Evolutionary conservation across 148 eudicot species (phyloP), one percentile per base, ranked within the genome.

Genomic region (Camellia lanceoleosa): DNA sequence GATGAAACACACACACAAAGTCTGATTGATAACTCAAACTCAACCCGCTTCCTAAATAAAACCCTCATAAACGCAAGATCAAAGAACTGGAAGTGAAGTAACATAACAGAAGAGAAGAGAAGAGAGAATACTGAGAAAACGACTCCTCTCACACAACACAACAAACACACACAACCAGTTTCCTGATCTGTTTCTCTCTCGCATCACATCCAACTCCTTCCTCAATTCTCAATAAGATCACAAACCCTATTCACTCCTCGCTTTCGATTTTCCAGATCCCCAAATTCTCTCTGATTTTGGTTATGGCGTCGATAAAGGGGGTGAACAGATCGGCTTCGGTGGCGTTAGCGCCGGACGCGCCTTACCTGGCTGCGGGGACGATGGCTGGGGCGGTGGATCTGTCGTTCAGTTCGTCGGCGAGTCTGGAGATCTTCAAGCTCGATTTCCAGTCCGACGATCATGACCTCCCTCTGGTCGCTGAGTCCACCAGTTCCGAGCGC

Each of bases 371-470:
- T 42, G 91, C 99, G 30, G 97, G 95, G 18, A 95, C 98, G 63
- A 92, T 92, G 99, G 97, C 97, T 9, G 97, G 98, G 30, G 98
- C 97, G 13, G 99, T 96, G 66, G 98, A 96, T 87, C 85, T 89
- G 71, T 91, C 95, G 0, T 96, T 96, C 81, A 96, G 97, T 82
- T 91, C 99, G 3, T 89, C 97, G 0, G 97, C 99, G 7, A 87
- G 78, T 65, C 85, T 96, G 18, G 99, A 96, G 83, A 91, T 96
- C 64, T 93, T 89, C 82, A 83, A 92, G 84, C 87, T 96, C 19
- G 97, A 96, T 81, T 96, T 96, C 73, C 87, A 83, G 47, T 93
- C 98, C 0, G 98, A 92, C 73, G 98, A 87, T 86, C 87, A 80
- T 5, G 86, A 90, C 2, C 80, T 96, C 65, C 83, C 86, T 13